Conservation (phyloP, 2,329 filamentous ascomycete species). For the Aspergillaceae sp. region DNA sequence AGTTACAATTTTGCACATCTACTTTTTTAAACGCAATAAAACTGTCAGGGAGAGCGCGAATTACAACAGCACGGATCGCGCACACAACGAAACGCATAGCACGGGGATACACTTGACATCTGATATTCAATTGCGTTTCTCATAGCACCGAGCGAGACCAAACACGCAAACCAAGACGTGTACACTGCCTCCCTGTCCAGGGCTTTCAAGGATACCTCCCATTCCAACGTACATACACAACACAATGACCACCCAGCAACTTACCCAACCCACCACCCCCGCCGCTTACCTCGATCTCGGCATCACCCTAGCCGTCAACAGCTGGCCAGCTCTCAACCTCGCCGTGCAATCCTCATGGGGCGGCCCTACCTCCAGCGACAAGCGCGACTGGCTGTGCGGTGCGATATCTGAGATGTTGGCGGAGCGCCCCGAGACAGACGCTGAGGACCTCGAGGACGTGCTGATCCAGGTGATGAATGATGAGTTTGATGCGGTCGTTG, state of each 20-base stretch:
- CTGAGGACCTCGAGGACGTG: conserved; percentile 72
- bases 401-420: conserved; percentile 72
- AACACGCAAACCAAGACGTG: not conserved
- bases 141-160: not conserved
- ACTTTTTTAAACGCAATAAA: too few species aligned
- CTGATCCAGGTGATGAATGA: conserved; percentile 87
- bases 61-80: not conserved
- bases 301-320: conserved; percentile 73
- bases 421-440: conserved; percentile 54
- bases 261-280: conserved; percentile 44
- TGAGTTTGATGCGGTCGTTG: conserved; percentile 87
- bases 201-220: too few species aligned
- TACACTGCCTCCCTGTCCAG: too few species aligned
- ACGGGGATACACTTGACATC: not conserved
- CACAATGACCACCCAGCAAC: conserved; percentile 16
- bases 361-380: conserved; percentile 70
- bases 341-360: conserved; percentile 85
- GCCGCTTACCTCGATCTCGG: conserved; percentile 65
- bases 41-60: too few species aligned
- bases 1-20: too few species aligned
- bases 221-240: too few species aligned
- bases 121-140: not conserved
- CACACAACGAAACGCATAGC: not conserved
- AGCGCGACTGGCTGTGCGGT: conserved; percentile 94
- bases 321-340: conserved; percentile 81